phyloP scores from a whole-genome alignment of 2,329 filamentous ascomycete species.

The Ophiostoma quercus region DNA sequence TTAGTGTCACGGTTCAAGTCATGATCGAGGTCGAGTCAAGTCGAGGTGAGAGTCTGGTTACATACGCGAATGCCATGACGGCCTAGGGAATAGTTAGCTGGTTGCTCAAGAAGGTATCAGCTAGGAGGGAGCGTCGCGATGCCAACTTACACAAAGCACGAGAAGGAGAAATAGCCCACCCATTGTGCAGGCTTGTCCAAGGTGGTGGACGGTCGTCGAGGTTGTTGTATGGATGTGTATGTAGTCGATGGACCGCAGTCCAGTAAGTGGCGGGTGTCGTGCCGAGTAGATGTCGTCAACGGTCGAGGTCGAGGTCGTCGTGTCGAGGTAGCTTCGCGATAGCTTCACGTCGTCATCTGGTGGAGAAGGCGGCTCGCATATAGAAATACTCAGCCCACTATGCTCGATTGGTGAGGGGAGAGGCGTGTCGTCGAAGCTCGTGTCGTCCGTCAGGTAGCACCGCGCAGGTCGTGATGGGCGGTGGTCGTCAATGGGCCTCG shows the following conservation, averaged over 20 bases:
- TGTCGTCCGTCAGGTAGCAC: not conserved
- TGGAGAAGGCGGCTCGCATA: conserved; percentile 14
- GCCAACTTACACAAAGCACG: conserved; percentile 33
- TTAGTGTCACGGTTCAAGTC: not conserved
- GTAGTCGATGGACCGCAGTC: not conserved
- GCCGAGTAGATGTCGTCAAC: not conserved
- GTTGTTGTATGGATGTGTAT: not conserved
- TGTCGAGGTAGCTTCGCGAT: conserved; percentile 12
- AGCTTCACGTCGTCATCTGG: conserved; percentile 18
- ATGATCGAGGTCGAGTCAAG: conserved; percentile 1
- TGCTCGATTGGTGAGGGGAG: conserved; percentile 1
- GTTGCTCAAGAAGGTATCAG: not conserved
- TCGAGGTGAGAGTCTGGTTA: not conserved
- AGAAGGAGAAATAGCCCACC: conserved; percentile 35
- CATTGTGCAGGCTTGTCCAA: conserved; percentile 29
- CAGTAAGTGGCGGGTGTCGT: not conserved
- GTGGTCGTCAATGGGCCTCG: not conserved
- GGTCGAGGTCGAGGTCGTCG: not conserved
- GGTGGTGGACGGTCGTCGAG: conserved; percentile 3
- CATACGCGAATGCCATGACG: conserved; percentile 57
- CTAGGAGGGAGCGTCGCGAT: not conserved
- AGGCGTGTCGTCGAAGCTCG: not conserved
- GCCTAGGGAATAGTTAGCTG: conserved; percentile 37
- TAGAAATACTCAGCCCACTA: not conserved
- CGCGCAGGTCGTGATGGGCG: not conserved